A percentile compares a stretch with the other conserved stretches of the same genome.
Evolutionary conservation across 176 grass and related monocot species (phyloP).

Genomic region (Chrysopogon serrulatus): DNA sequence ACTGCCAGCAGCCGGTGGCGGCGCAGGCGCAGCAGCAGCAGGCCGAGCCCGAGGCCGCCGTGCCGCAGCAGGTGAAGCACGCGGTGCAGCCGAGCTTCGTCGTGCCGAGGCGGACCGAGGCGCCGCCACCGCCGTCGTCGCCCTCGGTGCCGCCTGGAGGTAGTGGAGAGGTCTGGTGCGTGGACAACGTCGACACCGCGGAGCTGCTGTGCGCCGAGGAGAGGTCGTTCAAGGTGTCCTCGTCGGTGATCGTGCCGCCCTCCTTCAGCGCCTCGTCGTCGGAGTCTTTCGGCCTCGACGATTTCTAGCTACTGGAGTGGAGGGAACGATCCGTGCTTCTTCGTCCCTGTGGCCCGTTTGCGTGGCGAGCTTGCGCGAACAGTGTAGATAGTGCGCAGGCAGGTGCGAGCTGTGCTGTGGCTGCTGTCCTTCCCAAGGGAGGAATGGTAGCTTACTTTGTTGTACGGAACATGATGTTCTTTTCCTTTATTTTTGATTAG

Average conservation of each 20-base stretch:
- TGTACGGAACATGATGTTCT: not conserved
- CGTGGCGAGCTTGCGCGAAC: not conserved
- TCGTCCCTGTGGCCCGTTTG: not conserved
- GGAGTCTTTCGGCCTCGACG: constrained; percentile 7
- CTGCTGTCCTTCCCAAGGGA: constrained; percentile 3
- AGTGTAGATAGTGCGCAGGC: constrained; percentile 12
- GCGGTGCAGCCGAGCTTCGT: constrained; percentile 65
- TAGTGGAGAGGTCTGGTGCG: not conserved
- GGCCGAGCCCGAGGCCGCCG: not conserved
- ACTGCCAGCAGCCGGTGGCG: not conserved
- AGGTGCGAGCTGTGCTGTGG: not conserved
- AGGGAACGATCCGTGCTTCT: not conserved
- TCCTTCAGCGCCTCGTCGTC: constrained; percentile 21
- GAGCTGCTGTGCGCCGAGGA: not conserved
- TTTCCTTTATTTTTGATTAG: not conserved
- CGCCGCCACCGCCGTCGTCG: not conserved
- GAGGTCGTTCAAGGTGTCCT: constrained; percentile 45
- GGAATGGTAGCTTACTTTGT: not conserved
- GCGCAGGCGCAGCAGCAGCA: not conserved
- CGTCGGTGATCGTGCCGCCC: constrained; percentile 60
- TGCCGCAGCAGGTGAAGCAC: not conserved
- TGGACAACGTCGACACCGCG: not conserved
- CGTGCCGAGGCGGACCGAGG: constrained; percentile 47
- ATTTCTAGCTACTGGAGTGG: constrained; percentile 21
- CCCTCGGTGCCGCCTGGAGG: not conserved